Evolutionary conservation across 1,284 basidiomycete species (phyloP).

Genomic region (Trichosporon sp.): DNA sequence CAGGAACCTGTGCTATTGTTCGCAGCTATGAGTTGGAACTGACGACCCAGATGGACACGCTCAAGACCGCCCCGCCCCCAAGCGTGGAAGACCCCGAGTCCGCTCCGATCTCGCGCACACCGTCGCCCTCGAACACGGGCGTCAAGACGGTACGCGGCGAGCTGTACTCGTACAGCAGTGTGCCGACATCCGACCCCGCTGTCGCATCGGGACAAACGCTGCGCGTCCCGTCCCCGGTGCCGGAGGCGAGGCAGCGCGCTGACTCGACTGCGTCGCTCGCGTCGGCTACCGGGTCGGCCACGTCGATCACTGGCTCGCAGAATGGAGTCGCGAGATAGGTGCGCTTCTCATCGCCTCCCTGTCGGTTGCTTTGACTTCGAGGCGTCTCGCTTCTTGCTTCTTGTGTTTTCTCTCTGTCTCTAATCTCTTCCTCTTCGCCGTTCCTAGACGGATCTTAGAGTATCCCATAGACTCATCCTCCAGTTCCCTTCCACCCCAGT

Average conservation of each 20-base stretch:
- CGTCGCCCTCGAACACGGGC: constrained; percentile 38
- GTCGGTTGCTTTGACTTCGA: too few species aligned
- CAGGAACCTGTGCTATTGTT: too few species aligned
- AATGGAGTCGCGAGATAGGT: neutral
- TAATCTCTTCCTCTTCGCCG: neutral
- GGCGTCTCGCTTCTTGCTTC: neutral
- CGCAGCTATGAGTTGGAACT: neutral
- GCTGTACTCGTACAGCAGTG: constrained; percentile 32
- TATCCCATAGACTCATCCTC: neutral
- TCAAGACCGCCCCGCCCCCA: constrained; percentile 29
- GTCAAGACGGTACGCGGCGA: constrained; percentile 32
- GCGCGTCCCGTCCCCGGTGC: neutral
- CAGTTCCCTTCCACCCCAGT: neutral
- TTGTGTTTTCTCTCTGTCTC: neutral
- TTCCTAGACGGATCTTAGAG: constrained; percentile 3
- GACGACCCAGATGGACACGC: constrained; percentile 27
- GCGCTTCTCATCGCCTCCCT: too few species aligned
- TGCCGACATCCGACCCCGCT: constrained; percentile 21
- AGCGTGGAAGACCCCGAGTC: constrained; percentile 33
- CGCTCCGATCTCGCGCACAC: constrained; percentile 40
- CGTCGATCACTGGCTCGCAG: neutral
- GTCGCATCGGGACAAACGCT: neutral
- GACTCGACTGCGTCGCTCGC: neutral
- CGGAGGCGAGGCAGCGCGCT: neutral
- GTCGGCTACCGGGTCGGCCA: too few species aligned